These are phyloP conservation scores for Aspergillus puulaauensis DNA, from an alignment of 2,329 filamentous ascomycete species.

Conservation along the genomic window DNA sequence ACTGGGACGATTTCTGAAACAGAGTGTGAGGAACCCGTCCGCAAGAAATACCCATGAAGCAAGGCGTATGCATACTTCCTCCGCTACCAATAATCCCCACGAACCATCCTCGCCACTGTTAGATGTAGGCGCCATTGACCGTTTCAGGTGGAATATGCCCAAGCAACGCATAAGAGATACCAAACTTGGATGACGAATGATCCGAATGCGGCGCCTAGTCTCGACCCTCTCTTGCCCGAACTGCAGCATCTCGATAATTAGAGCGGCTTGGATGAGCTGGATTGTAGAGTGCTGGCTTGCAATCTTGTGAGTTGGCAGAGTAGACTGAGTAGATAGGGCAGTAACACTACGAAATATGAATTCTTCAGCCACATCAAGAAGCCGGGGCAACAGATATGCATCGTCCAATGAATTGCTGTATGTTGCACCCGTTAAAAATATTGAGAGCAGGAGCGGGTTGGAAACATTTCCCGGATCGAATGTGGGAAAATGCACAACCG, in stretches of 20 bases:
- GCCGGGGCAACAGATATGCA: slow-evolving; percentile 15
- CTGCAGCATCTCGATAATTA: slow-evolving; percentile 34
- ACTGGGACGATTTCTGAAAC: slow-evolving; percentile 32
- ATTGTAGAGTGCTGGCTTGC: slow-evolving; percentile 15
- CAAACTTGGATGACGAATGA: slow-evolving; percentile 31
- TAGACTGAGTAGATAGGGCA: slow-evolving; percentile 16
- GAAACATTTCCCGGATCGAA: slow-evolving; percentile 28
- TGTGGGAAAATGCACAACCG: slow-evolving; percentile 32
- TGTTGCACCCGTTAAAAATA: slow-evolving; percentile 28
- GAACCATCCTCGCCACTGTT: slow-evolving; percentile 17
- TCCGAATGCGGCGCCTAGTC: slow-evolving; percentile 31
- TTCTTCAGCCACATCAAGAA: slow-evolving; percentile 31
- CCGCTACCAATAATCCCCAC: slow-evolving; percentile 24
- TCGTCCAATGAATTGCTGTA: slow-evolving; percentile 24
- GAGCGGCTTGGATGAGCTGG: slow-evolving; percentile 27
- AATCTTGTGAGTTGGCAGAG: slow-evolving; percentile 8
- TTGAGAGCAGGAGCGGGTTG: slow-evolving; percentile 26
- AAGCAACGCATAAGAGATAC: slow-evolving; percentile 30
- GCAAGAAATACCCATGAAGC: slow-evolving; percentile 34
- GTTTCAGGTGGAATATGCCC: slow-evolving; percentile 27
- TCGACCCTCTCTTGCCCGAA: slow-evolving; percentile 29
- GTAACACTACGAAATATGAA: slow-evolving; percentile 29
- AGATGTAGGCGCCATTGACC: slow-evolving; percentile 11
- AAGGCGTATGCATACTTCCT: slow-evolving; percentile 31
- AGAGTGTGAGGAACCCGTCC: slow-evolving; percentile 33